A percentile compares a stretch with the other conserved stretches of the same genome.
Conservation (phyloP, 495 filamentous ascomycete genomes). For the Corynascus novoguineensis region DNA sequence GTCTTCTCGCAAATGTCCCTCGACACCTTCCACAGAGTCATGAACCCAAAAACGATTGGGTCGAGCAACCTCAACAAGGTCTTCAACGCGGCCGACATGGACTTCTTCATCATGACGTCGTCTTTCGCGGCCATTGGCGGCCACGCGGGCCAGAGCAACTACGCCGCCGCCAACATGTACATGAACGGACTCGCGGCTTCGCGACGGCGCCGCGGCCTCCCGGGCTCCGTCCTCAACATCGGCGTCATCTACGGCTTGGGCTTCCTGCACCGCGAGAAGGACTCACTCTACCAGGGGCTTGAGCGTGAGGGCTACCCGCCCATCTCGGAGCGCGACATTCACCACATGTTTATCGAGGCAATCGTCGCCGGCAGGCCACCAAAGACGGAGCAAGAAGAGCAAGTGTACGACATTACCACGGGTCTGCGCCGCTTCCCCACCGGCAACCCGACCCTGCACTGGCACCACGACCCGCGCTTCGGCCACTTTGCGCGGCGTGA, state of each 20-base stretch:
- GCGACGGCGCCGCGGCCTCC: constrained; percentile 30
- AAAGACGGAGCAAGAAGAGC: neutral
- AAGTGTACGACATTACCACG: constrained; percentile 34
- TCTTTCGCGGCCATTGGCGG: constrained; percentile 45
- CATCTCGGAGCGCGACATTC: constrained; percentile 56
- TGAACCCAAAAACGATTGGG: constrained; percentile 42
- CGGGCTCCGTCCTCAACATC: constrained; percentile 49
- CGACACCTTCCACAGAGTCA: constrained; percentile 34
- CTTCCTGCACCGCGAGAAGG: constrained; percentile 47
- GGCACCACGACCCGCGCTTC: constrained; percentile 41
- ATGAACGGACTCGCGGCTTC: constrained; percentile 42
- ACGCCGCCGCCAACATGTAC: constrained; percentile 53
- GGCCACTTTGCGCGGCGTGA: constrained; percentile 27
- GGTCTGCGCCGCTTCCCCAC: constrained; percentile 35
- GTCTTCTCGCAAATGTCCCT: constrained; percentile 45
- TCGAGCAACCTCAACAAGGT: constrained; percentile 36
- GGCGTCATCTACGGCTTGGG: constrained; percentile 54
- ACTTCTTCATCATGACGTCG: constrained; percentile 49
- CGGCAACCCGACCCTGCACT: constrained; percentile 25
- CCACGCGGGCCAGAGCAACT: constrained; percentile 48
- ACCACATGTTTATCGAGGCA: constrained; percentile 56
- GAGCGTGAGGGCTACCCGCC: constrained; percentile 44
- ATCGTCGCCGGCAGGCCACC: constrained; percentile 38
- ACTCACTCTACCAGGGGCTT: constrained; percentile 36
- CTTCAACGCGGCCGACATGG: constrained; percentile 31